These are phyloP conservation scores for Microthlaspi erraticum DNA, from an alignment of 345 rosid genomes.

Conservation along the genomic window DNA sequence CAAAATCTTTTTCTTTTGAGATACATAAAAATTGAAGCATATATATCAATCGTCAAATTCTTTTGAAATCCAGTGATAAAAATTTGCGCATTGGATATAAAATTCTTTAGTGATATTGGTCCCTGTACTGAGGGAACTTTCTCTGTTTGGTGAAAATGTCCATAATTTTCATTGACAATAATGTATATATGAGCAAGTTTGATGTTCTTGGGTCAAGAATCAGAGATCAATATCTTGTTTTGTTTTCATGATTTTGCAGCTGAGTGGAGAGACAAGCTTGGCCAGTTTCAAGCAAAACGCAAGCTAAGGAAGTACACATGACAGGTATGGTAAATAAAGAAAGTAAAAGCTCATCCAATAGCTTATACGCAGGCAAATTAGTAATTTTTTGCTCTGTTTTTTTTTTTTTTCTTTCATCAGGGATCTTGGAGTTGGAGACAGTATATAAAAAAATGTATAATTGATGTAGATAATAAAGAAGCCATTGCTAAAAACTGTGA, in stretches of 20 bases:
- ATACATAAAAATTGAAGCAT: not conserved
- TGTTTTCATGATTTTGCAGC: slow-evolving; percentile 52
- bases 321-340: slow-evolving; percentile 46
- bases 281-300: slow-evolving; percentile 83
- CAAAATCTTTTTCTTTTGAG: not conserved
- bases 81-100: not conserved
- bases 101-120: not conserved
- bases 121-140: not conserved
- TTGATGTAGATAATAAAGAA: slow-evolving; percentile 32
- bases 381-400: not conserved
- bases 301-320: slow-evolving; percentile 75
- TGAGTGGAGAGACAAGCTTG: slow-evolving; percentile 94
- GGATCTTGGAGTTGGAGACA: slow-evolving; percentile 7
- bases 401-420: not conserved
- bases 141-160: not conserved
- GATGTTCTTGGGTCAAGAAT: not conserved
- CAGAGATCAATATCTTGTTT: not conserved
- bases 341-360: not conserved
- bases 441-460: not conserved
- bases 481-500: slow-evolving; percentile 30
- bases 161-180: not conserved
- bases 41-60: not conserved
- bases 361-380: not conserved
- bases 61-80: not conserved
- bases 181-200: slow-evolving; percentile 6